Base-by-base conservation (phyloP, 345 rosid species). In the Turritis glabra region DNA sequence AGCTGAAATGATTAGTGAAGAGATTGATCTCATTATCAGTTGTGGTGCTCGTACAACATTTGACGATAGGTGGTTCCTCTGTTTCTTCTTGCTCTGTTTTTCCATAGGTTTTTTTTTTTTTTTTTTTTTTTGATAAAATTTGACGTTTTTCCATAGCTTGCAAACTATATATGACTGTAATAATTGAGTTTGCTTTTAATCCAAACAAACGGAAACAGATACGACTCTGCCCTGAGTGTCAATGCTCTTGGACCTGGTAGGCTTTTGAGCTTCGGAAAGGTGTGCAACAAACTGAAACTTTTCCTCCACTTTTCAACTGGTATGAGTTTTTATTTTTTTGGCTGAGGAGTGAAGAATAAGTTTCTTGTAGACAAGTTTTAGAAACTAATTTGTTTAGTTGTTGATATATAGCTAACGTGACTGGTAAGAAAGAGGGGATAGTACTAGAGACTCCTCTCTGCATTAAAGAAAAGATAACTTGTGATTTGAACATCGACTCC, bases 231-330 rank as follows among this genome's bases (percentile, higher is more conserved):
- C 10, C 61, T 89, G 15, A 81, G 54, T 25, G 76, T 76, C 35
- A 89, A 89, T 18, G 81, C 85, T 7, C 43, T 77, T 25, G 92
- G 95, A 78, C 83, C 86, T 9, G 56, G 40, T 57, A 14, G 85
- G 43, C 83, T 82, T 7, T 11, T 80, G 23, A 72, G 78, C 43
- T 87, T 89, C 23, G 81, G 77, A 5, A 84, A 84, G 76, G 35
- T 48, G 48, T 86, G 92, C 70, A 19, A 35, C 25, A 82, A 82
- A 9, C 33, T 81, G n/a, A 57, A 56, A 47, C 70, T 87, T 0
- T 76, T 86, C 38, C 73, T 83, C 63, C 90, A 90, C 23, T 79
- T 84, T n/a, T 88, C 97, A 29, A 92, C 90, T 7, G 92, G 94
- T 92, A 22, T 54, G 82, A 43, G 5, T 18, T 41, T 11, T 26